Conservation (phyloP, 257 asterid species). For the Solanum arcanum region DNA sequence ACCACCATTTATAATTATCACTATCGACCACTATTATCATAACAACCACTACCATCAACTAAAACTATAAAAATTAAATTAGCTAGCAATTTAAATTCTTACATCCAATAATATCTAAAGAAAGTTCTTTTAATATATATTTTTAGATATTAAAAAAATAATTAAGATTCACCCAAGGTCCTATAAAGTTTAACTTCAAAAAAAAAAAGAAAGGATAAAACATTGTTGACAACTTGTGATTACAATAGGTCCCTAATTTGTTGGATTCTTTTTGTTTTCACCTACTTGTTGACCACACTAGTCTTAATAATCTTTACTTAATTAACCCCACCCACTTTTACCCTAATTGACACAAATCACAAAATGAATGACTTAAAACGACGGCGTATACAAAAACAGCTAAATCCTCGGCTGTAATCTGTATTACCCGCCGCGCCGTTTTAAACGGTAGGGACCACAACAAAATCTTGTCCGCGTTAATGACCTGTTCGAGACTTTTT, state of each 20-base stretch:
- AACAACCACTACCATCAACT: neutral
- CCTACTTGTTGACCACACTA: neutral
- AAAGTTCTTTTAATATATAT: neutral
- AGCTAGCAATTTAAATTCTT: neutral
- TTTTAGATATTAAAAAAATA: neutral
- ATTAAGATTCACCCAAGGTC: neutral
- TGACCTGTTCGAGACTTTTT: conserved; percentile 1
- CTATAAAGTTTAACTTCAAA: neutral
- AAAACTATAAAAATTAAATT: neutral
- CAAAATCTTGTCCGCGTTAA: conserved; percentile 16
- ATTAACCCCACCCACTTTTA: neutral
- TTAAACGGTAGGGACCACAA: conserved; percentile 16
- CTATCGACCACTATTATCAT: neutral
- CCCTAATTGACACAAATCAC: neutral
- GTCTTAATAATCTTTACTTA: neutral
- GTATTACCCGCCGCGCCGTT: conserved; percentile 11
- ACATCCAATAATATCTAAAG: neutral
- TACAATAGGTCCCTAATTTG: neutral
- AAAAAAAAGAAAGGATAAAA: neutral
- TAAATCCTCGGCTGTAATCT: neutral
- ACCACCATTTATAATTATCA: neutral
- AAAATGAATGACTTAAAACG: neutral
- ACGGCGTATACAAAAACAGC: neutral
- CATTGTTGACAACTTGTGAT: neutral
- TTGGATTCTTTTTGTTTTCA: neutral